Evolutionary conservation across 345 rosid genomes (phyloP), one percentile per base, ranked within the genome.

Genomic region (Eutrema japonicum): DNA sequence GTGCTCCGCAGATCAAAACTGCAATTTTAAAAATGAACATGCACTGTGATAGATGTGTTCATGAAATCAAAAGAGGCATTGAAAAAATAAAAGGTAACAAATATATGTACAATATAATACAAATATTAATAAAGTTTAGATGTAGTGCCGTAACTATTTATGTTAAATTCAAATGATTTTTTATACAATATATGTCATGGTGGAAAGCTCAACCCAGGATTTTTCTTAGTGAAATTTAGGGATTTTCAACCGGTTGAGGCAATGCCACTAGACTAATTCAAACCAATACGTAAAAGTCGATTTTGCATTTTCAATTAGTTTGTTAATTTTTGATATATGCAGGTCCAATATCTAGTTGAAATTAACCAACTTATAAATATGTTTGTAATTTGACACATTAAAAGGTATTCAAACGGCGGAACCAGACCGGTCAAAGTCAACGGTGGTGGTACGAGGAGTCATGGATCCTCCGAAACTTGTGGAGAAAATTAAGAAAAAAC

Each of bases 41-140:
- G 81, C 92, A 89, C 7, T 89, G 97, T 50, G 88, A 85, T 71
- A 90, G 85, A 3, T 89, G 97, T 71, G 96, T 78, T 26, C 32
- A 62, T 43, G 93, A 84, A 18, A 82, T 85, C 47, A 82, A 79
- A 74, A 82, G 35, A 75, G 72, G 29, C 46, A 68, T 88, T 66
- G 63, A 29, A 58, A 81, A 73, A 75, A 81, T 89, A 79, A 65
- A 78, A 85, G 96, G 97, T 88, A 55, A 10, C 4, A 8, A 27
- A 26, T 10, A 59, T 6, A 30, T 53, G 6, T 54, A 30, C 12
- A 30, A 6, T 54, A 30, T 12, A 32, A 12, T 8, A 12, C 26
- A 50, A 1, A 50, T 51, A 53, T 29, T 2, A 30, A 6, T 30
- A 13, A 6, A 30, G 38, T 30, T 32, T 5, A 32, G 38, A 32